Percentiles rank a stretch among this genome's conserved stretches.
Evolutionary conservation across 2,329 filamentous ascomycete species (phyloP).

Genomic region (Arthroderma sp.): DNA sequence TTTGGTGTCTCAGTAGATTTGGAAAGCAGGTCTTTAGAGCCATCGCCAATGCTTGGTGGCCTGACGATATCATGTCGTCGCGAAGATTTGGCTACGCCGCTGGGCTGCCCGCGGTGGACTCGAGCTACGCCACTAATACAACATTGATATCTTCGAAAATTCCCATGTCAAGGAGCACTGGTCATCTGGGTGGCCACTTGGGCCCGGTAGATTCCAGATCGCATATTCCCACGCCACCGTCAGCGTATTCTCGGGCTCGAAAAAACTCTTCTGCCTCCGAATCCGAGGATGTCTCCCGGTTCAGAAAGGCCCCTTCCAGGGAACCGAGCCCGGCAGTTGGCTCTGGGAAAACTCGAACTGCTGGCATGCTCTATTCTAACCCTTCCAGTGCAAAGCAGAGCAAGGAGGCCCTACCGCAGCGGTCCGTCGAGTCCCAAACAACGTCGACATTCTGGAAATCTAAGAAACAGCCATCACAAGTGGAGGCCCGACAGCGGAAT

Average conservation of each 20-base stretch:
- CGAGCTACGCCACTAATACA: conserved; percentile 15
- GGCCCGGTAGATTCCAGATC: conserved; percentile 15
- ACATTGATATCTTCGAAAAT: conserved; percentile 14
- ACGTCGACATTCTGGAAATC: background rate
- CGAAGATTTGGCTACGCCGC: conserved; percentile 21
- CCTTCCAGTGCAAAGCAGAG: too few species aligned
- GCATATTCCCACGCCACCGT: conserved; percentile 17
- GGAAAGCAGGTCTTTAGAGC: conserved; percentile 17
- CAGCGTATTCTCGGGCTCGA: conserved; percentile 13
- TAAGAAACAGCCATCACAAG: background rate
- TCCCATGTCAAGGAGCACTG: conserved; percentile 11
- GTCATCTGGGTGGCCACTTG: conserved; percentile 11
- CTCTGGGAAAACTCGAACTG: background rate
- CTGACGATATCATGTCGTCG: conserved; percentile 23
- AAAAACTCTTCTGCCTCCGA: conserved; percentile 20
- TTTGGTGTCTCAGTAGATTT: conserved; percentile 14
- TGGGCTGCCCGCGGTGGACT: conserved; percentile 19
- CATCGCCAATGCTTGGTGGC: conserved; percentile 16
- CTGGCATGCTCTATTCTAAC: too few species aligned
- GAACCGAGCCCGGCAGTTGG: conserved; percentile 4
- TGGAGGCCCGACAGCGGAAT: conserved; percentile 22
- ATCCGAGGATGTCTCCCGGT: conserved; percentile 13
- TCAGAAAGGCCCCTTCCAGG: conserved; percentile 11
- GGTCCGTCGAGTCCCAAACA: background rate
- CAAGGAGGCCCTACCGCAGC: too few species aligned